phyloP scores from a whole-genome alignment of 805 yeast genomes.

The Saturnispora sanitii region DNA sequence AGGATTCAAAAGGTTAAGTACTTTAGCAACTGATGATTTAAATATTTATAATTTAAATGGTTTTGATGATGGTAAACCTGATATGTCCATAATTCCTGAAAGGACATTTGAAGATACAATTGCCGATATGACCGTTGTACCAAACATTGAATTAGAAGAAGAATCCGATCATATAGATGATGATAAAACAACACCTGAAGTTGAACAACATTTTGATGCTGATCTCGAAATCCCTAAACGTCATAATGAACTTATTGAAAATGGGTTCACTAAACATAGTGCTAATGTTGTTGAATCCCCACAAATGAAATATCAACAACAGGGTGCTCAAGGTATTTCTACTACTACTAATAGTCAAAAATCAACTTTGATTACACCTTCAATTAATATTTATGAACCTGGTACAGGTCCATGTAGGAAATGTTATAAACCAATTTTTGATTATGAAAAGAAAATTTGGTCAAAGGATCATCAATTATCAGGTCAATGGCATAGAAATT shows the following conservation, averaged over 20 bases:
- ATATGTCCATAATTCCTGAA: constrained; percentile 29
- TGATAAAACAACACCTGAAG: neutral
- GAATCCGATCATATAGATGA: neutral
- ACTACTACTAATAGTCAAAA: neutral
- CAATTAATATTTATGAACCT: constrained; percentile 23
- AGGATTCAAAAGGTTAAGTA: constrained; percentile 16
- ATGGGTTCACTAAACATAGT: constrained; percentile 18
- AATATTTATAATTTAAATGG: constrained; percentile 21
- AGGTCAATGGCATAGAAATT: constrained; percentile 90
- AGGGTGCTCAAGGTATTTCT: no score
- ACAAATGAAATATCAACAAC: constrained; percentile 1
- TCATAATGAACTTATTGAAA: neutral
- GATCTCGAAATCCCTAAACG: no score
- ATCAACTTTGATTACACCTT: neutral
- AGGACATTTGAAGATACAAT: constrained; percentile 24
- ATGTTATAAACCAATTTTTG: constrained; percentile 46
- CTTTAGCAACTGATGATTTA: constrained; percentile 25
- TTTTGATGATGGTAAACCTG: constrained; percentile 6
- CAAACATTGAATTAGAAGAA: constrained; percentile 5
- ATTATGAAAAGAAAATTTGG: constrained; percentile 53
- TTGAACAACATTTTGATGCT: no score
- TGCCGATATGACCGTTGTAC: neutral
- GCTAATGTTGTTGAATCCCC: constrained; percentile 17
- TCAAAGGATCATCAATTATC: constrained; percentile 78
- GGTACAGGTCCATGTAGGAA: constrained; percentile 79